phyloP scores from a whole-genome alignment of 2,329 filamentous ascomycete genomes.

The Pseudocercospora fuligena region DNA sequence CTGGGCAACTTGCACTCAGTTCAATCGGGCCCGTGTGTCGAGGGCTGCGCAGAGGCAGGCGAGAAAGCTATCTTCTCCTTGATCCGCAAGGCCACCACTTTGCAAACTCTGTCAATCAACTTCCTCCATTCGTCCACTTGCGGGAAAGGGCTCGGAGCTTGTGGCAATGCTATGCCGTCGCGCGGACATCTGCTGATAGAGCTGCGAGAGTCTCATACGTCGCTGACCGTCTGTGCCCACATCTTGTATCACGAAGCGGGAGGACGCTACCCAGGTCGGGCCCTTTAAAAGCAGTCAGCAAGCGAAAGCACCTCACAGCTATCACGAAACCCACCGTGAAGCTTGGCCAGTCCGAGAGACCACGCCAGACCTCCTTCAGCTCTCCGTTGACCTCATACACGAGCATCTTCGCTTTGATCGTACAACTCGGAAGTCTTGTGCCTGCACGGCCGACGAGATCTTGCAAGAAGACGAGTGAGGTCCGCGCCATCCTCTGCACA shows the following conservation, averaged over 20 bases:
- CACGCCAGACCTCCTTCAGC: not conserved
- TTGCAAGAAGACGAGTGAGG: not conserved
- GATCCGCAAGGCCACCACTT: too few species aligned
- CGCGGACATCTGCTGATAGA: not conserved
- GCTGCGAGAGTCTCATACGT: not conserved
- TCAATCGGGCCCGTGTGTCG: too few species aligned
- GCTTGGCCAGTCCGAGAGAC: not conserved
- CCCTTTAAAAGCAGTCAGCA: not conserved
- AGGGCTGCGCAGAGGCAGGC: too few species aligned
- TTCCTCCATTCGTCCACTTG: too few species aligned
- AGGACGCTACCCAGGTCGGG: not conserved
- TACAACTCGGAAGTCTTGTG: not conserved
- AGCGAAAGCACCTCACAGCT: too few species aligned
- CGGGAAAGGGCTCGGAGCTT: too few species aligned
- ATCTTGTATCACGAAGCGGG: not conserved
- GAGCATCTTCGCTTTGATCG: not conserved
- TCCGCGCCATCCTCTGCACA: too few species aligned
- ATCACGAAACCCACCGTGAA: too few species aligned
- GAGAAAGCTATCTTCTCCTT: too few species aligned
- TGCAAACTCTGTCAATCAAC: too few species aligned
- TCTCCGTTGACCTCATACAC: not conserved
- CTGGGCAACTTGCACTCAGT: too few species aligned
- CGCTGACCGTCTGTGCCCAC: not conserved
- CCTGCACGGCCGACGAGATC: not conserved
- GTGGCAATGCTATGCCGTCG: too few species aligned